phyloP scores from a whole-genome alignment of 345 rosid genomes.

The Bretschneidera sinensis region DNA sequence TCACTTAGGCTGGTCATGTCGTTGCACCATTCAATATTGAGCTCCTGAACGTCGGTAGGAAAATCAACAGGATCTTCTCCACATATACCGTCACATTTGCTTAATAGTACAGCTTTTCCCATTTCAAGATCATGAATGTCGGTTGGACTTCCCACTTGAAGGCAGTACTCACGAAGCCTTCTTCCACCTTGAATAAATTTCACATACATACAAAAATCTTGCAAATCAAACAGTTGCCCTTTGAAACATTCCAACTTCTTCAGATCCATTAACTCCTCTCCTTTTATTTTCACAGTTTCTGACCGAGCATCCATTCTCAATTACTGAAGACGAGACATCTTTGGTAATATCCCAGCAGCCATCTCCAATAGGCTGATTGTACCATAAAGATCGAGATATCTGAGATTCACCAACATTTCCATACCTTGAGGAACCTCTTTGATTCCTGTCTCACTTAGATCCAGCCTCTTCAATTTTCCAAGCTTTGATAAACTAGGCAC shows the following conservation, averaged over 20 bases:
- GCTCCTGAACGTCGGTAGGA: background rate
- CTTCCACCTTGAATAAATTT: too few relatives aligned
- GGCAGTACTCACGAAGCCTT: background rate
- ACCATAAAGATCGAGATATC: background rate
- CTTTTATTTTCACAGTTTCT: too few relatives aligned
- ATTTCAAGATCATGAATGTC: background rate
- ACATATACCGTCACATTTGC: too few relatives aligned
- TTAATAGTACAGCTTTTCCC: too few relatives aligned
- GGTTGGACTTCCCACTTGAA: constrained; percentile 10
- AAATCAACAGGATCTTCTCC: background rate
- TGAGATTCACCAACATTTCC: constrained; percentile 1
- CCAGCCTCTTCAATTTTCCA: background rate
- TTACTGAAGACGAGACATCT: constrained; percentile 1
- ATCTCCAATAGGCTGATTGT: background rate
- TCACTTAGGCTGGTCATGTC: background rate
- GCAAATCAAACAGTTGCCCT: background rate
- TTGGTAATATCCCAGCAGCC: background rate
- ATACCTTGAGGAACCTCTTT: background rate
- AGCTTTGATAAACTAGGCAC: constrained; percentile 7
- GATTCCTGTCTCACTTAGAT: background rate
- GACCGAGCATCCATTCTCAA: background rate
- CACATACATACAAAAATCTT: background rate
- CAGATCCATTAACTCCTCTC: constrained; percentile 2
- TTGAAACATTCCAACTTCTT: constrained; percentile 4
- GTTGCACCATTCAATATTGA: background rate